Percentiles rank a stretch among this genome's conserved stretches.
Evolutionary conservation across 169 alveolate species (phyloP).

Genomic region (Cryptosporidium sp.): DNA sequence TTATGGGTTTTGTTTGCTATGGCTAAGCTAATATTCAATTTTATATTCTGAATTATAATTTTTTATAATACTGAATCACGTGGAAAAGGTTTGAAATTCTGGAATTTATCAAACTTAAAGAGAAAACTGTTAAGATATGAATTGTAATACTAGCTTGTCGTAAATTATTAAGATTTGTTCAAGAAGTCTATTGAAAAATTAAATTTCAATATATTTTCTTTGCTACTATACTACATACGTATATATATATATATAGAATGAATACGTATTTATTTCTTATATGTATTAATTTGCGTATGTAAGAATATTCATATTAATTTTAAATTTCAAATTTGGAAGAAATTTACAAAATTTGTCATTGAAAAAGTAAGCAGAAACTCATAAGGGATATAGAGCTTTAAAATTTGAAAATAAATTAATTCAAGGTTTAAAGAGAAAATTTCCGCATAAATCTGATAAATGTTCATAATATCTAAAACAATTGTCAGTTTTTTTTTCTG

Average conservation of each 20-base stretch:
- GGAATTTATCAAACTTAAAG: background rate
- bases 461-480: background rate
- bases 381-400: background rate
- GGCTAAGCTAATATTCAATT: background rate
- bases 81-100: background rate
- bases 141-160: background rate
- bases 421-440: background rate
- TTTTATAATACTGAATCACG: background rate
- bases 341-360: background rate
- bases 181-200: background rate
- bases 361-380: background rate
- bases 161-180: no score
- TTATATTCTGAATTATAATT: background rate
- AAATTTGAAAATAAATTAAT: background rate
- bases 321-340: background rate
- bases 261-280: background rate
- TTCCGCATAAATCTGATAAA: background rate
- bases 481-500: background rate
- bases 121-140: background rate
- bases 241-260: background rate
- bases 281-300: background rate
- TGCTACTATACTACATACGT: background rate
- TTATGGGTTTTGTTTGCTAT: background rate
- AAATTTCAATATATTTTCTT: background rate
- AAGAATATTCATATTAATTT: background rate